These are phyloP conservation scores for Teratosphaeria epicoccoides DNA, from an alignment of 2,329 filamentous ascomycete species.

Conservation along the genomic window DNA sequence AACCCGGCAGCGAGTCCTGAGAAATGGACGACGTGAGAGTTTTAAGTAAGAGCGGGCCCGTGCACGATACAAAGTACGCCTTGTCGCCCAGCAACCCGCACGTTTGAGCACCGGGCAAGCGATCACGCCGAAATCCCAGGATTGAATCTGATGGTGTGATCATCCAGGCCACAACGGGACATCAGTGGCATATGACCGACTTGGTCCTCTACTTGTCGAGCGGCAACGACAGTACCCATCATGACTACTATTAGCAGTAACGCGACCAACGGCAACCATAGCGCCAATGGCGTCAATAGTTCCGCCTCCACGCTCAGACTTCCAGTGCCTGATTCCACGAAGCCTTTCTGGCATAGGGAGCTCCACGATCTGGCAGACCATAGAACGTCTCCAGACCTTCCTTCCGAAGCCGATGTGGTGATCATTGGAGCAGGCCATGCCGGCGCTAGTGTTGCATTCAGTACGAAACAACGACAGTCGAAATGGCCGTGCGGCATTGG, in stretches of 20 bases:
- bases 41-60: too few relatives aligned
- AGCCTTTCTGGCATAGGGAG: slow-evolving; percentile 32
- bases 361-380: slow-evolving; percentile 40
- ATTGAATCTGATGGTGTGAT: background rate
- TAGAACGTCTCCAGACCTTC: slow-evolving; percentile 51
- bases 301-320: background rate
- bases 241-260: background rate
- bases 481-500: slow-evolving; percentile 23
- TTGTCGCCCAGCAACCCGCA: too few relatives aligned
- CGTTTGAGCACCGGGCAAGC: too few relatives aligned
- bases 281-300: background rate
- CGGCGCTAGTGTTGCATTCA: slow-evolving; percentile 32
- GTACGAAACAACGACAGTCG: slow-evolving; percentile 1
- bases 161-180: too few relatives aligned
- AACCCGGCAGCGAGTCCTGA: too few relatives aligned
- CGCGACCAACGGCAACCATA: background rate
- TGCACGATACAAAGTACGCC: too few relatives aligned
- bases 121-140: background rate
- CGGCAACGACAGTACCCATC: background rate
- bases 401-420: slow-evolving; percentile 51
- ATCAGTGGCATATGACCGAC: too few relatives aligned
- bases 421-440: slow-evolving; percentile 65
- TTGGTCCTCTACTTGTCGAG: background rate
- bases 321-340: slow-evolving; percentile 2
- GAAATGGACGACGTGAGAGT: too few relatives aligned